Evolutionary conservation across 2,329 filamentous ascomycete species (phyloP).

Genomic region (Sclerotinia trifoliorum): DNA sequence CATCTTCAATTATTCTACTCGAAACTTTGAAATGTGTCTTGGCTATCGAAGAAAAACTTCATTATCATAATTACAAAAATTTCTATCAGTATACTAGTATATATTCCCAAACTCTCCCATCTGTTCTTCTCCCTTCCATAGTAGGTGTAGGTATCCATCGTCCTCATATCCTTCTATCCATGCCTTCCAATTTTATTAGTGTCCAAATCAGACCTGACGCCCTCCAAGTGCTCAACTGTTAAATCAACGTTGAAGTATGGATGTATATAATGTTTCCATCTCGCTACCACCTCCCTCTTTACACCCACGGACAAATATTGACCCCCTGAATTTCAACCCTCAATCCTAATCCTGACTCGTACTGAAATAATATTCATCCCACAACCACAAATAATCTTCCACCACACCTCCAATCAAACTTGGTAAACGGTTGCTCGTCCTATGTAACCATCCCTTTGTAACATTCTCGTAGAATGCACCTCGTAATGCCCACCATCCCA

Average conservation of each 20-base stretch:
- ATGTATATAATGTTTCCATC: neutral
- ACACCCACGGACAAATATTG: neutral
- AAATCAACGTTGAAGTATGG: neutral
- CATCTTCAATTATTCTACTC: neutral
- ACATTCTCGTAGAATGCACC: constrained; percentile 96
- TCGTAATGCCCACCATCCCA: constrained; percentile 95
- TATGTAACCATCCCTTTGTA: constrained; percentile 71
- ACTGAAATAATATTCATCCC: constrained; percentile 94
- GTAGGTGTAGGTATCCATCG: constrained; percentile 7
- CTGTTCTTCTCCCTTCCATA: neutral
- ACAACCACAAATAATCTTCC: constrained; percentile 96
- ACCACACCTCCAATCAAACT: constrained; percentile 80
- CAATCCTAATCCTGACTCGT: constrained; percentile 36
- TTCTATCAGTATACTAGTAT: constrained; percentile 3
- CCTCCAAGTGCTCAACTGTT: neutral
- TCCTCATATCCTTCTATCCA: constrained; percentile 1
- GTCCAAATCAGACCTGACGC: neutral
- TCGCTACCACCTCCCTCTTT: neutral
- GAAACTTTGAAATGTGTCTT: neutral
- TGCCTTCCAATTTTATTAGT: neutral
- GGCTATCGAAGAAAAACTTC: neutral
- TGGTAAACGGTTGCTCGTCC: constrained; percentile 43
- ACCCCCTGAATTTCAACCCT: neutral
- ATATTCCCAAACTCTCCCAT: constrained; percentile 1
- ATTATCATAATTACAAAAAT: constrained; percentile 20